These are phyloP conservation scores for Termitomyces sp. DNA, from an alignment of 768 basidiomycete species.

Conservation along the genomic window DNA sequence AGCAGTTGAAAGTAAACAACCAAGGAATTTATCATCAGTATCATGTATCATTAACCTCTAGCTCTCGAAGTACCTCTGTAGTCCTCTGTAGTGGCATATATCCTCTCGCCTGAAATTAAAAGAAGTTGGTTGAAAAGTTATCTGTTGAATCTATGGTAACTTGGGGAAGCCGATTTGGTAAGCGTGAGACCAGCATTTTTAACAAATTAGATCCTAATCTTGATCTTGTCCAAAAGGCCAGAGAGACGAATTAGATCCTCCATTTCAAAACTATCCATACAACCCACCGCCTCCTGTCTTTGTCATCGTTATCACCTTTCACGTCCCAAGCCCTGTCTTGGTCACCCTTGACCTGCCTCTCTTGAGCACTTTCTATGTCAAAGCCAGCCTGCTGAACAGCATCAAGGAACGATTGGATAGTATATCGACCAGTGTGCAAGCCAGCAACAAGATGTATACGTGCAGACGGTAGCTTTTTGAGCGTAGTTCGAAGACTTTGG, in stretches of 20 bases:
- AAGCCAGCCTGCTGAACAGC: constrained; percentile 36
- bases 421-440: constrained; percentile 72
- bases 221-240: too few species aligned
- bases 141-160: background rate
- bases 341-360: constrained; percentile 41
- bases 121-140: background rate
- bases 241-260: constrained; percentile 15
- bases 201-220: too few species aligned
- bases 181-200: too few species aligned
- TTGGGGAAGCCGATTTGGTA: background rate
- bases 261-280: constrained; percentile 61
- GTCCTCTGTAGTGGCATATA: background rate
- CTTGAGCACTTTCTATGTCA: constrained; percentile 36
- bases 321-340: constrained; percentile 47
- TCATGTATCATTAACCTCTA: background rate
- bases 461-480: constrained; percentile 37
- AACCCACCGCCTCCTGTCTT: constrained; percentile 66
- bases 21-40: background rate
- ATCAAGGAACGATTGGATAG: constrained; percentile 56
- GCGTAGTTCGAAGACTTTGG: constrained; percentile 41
- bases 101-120: background rate
- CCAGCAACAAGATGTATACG: constrained; percentile 68
- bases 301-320: constrained; percentile 53
- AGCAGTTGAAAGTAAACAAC: background rate
- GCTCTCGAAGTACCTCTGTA: background rate